Evolutionary conservation across 805 yeast genomes (phyloP).

Genomic region (Metschnikowia colocasiae): DNA sequence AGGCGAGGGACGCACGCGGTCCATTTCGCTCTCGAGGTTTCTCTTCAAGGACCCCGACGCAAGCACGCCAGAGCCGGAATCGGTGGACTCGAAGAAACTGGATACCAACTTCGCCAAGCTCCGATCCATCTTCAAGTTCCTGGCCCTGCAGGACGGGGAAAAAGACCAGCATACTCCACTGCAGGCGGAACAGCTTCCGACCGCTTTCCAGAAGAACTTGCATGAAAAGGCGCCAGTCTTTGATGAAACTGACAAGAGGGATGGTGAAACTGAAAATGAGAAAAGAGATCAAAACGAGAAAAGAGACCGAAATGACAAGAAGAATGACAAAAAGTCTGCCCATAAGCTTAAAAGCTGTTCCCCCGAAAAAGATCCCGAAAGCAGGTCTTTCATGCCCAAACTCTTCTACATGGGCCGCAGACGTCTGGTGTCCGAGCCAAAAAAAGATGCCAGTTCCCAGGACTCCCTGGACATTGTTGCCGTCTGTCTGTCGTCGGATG

Average conservation of each 20-base stretch:
- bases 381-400: background rate
- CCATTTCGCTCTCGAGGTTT: slow-evolving; percentile 28
- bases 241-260: background rate
- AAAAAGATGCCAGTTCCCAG: background rate
- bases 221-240: background rate
- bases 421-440: slow-evolving; percentile 11
- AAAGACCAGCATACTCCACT: background rate
- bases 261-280: background rate
- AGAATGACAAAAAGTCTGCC: background rate
- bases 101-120: slow-evolving; percentile 8
- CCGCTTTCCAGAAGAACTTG: background rate
- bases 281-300: too few species aligned
- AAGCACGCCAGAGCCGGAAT: background rate
- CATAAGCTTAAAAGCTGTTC: background rate
- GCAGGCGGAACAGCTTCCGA: background rate
- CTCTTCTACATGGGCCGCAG: slow-evolving; percentile 10
- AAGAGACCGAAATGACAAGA: background rate
- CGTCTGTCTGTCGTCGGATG: background rate
- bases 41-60: slow-evolving; percentile 24
- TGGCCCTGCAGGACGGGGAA: slow-evolving; percentile 14
- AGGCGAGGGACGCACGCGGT: slow-evolving; percentile 14
- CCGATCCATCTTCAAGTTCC: slow-evolving; percentile 12
- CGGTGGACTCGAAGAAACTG: background rate
- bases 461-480: background rate
- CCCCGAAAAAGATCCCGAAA: background rate